Evolutionary conservation across 225 moss, liverwort and hornwort genomes (phyloP), one percentile per base, ranked within the genome.

Genomic region (Physcomitrium patens): DNA sequence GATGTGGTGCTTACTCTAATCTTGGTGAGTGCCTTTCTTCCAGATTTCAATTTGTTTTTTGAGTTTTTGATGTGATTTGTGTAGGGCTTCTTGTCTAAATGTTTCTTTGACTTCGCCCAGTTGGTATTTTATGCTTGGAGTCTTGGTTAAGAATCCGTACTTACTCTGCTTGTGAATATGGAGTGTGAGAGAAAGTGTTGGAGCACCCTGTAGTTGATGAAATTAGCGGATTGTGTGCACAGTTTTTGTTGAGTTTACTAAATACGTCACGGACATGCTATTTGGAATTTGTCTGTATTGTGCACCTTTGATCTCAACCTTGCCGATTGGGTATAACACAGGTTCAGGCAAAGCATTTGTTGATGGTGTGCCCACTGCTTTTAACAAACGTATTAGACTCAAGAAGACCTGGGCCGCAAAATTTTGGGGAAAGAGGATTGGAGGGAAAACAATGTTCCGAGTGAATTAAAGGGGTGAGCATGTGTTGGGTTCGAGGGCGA

Each of bases 401-500:
- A 31, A n/a, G 17, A 55, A 63, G 1, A 1, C 8, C 49, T 14
- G 12, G 62, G 16, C 17, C 15, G 43, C 44, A 43, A 73, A 22
- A 46, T 43, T 42, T 66, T 15, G 59, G 60, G 51, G 46, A 60
- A 11, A 19, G 72, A 28, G n/a, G 24, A 27, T 28, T 37, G 22
- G 37, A 27, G 43, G 18, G 8, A 26, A 46, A 57, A 74, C 42
- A 9, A 86, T 86, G 86, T 20, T 55, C 17, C 83, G 75, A 83
- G 55, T 41, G 46, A 26, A 41, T 42, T 16, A 60, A 37, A 26
- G 42, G 58, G 48, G 22, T 26, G 75, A 80, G 62, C 62, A 87
- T 87, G 87, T 87, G 87, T 58, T 81, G 81, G 84, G 77, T 84
- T 76, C 74, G 84, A 58, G 87, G 87, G 84, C 87, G 70, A 48